phyloP scores from a whole-genome alignment of 2,329 filamentous ascomycete species.

The Pezicula radicicola region DNA sequence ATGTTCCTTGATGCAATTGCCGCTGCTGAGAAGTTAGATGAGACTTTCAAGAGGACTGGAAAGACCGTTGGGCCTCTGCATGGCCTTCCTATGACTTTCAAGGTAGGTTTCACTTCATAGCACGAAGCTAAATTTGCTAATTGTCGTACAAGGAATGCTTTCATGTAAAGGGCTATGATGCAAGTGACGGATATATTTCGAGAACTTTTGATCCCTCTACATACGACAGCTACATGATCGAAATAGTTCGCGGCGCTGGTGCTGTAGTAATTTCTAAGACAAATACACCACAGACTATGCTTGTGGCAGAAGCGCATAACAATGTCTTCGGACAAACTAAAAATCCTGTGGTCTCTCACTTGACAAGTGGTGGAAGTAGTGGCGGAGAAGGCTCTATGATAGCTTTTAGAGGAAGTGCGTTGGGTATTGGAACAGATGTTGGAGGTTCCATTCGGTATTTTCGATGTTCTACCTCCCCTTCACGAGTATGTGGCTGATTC shows the following conservation, averaged over 20 bases:
- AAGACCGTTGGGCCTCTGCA: slow-evolving; percentile 54
- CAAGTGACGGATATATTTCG: slow-evolving; percentile 73
- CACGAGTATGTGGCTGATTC: slow-evolving; percentile 76
- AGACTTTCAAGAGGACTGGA: slow-evolving; percentile 32
- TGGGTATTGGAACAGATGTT: slow-evolving; percentile 86
- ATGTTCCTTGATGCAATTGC: slow-evolving; percentile 34
- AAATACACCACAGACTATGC: slow-evolving; percentile 71
- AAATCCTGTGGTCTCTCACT: slow-evolving; percentile 76
- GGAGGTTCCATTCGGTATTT: slow-evolving; percentile 78
- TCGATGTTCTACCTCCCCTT: slow-evolving; percentile 55
- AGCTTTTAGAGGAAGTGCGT: slow-evolving; percentile 68
- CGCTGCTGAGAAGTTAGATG: slow-evolving; percentile 40
- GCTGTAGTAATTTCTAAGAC: slow-evolving; percentile 92
- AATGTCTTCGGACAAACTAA: slow-evolving; percentile 75
- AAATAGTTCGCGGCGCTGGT: slow-evolving; percentile 76
- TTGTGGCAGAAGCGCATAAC: slow-evolving; percentile 30
- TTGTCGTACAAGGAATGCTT: slow-evolving; percentile 56
- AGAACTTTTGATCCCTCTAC: slow-evolving; percentile 61
- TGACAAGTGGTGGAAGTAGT: slow-evolving; percentile 85
- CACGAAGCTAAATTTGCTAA: background rate
- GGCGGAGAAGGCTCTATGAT: slow-evolving; percentile 67
- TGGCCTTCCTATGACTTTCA: slow-evolving; percentile 52
- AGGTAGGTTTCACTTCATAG: slow-evolving; percentile 30
- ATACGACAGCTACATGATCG: slow-evolving; percentile 67
- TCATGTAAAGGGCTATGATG: slow-evolving; percentile 77